Conservation (phyloP, 345 rosid genomes). For the Crucihimalaya himalaica region DNA sequence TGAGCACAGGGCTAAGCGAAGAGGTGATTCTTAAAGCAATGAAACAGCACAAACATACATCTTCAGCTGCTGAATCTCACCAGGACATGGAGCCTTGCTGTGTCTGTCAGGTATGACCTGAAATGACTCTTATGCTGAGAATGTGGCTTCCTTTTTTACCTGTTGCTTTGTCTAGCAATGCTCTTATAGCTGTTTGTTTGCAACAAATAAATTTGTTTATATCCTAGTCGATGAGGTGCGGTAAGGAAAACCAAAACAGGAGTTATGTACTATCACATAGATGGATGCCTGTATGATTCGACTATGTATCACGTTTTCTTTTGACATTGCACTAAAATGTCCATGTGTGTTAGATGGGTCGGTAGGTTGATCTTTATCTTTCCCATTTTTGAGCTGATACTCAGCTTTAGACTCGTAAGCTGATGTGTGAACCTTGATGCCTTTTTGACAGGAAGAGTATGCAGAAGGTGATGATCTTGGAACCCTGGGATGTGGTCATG, state of each 20-base stretch:
- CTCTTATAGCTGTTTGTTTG: not conserved
- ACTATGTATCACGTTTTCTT: not conserved
- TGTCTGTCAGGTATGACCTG: constrained; percentile 66
- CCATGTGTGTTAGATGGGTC: not conserved
- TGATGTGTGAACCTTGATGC: constrained; percentile 16
- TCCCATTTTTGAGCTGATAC: not conserved
- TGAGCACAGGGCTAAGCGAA: constrained; percentile 78
- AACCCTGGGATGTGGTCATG: constrained; percentile 78
- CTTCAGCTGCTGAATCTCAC: constrained; percentile 22
- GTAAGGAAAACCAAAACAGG: not conserved
- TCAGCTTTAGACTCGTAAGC: not conserved
- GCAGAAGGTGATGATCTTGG: constrained; percentile 71
- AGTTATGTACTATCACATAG: not conserved
- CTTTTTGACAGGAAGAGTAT: constrained; percentile 71
- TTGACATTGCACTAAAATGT: not conserved
- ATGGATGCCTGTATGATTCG: not conserved
- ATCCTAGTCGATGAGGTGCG: not conserved
- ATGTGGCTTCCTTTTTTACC: not conserved
- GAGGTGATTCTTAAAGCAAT: constrained; percentile 61
- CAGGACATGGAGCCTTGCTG: constrained; percentile 83
- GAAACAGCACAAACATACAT: constrained; percentile 52
- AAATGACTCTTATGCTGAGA: not conserved
- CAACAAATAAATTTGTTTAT: not conserved
- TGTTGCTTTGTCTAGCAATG: not conserved
- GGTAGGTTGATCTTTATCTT: not conserved